Base-by-base conservation (phyloP, 2,329 filamentous ascomycete species). In the Boeremia exigua region DNA sequence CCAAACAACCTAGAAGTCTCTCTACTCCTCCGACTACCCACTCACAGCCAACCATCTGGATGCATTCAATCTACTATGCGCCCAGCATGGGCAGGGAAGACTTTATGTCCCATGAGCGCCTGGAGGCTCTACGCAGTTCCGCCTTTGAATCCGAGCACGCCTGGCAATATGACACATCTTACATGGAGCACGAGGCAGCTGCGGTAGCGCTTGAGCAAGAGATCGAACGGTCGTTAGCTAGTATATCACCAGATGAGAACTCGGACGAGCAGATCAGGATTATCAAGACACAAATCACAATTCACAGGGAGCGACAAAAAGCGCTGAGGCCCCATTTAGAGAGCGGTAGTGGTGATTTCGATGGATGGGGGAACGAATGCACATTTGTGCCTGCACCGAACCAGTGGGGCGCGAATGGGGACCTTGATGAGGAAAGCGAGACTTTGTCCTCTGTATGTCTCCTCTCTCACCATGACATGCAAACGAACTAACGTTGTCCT, bases 71-170 rank as follows among this genome's bases (percentile, higher is more conserved):
- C n/a, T 57, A 52, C 48, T 48, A 57, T 23, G 23, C 38, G 51
- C 59, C 58, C 60, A 56, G 56, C 50, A 72, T 72, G 70, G 68
- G 63, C 34, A 67, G 58, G 10, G 54, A 63, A 32, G 61, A 64
- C 28, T 30, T 66, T 49, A 69, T 66, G 43, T 66, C 65, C 14
- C 67, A 40, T 53, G 68, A 73, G 29, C 66, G 73, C 38, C 70
- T 75, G 23, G 68, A 72, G 58, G 58, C 74, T 40, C 48, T 75
- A 39, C 65, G 72, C 49, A 74, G 72, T 57, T 74, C 71, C 5
- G 72, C 72, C 46, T 75, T 75, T 48, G 72, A 75, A 54, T 68
- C 63, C 11, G 72, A 75, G 52, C 72, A 75, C 53, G 71, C 72
- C 48, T 73, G 71, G 67, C 66, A 73, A 54, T 75, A 74, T 63